phyloP scores from a whole-genome alignment of 164 flowering plant species.

The Aristolochia californica region DNA sequence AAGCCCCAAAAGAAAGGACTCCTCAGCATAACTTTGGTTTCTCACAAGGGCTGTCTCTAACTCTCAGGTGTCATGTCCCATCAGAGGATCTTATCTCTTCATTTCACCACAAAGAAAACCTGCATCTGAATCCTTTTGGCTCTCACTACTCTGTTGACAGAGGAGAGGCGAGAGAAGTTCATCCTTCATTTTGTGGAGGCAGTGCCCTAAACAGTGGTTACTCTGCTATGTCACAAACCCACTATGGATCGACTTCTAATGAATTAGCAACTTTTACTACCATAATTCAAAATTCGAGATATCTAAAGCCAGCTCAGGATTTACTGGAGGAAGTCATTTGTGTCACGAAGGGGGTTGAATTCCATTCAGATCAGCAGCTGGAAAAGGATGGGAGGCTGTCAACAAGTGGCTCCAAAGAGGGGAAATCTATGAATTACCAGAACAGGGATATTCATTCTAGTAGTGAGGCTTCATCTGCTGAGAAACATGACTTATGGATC shows the following conservation, averaged over 20 bases:
- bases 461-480: slow-evolving; percentile 22
- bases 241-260: slow-evolving; percentile 22
- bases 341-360: slow-evolving; percentile 30
- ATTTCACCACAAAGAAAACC: slow-evolving; percentile 24
- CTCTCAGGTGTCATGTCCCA: slow-evolving; percentile 51
- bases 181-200: slow-evolving; percentile 12
- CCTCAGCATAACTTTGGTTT: slow-evolving; percentile 11
- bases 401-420: slow-evolving; percentile 33
- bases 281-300: slow-evolving; percentile 37
- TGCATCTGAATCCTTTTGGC: slow-evolving; percentile 18
- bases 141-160: slow-evolving; percentile 23
- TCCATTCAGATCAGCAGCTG: slow-evolving; percentile 24
- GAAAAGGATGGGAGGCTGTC: slow-evolving; percentile 20
- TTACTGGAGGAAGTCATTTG: slow-evolving; percentile 58
- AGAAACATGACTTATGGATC: slow-evolving; percentile 34
- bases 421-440: slow-evolving; percentile 6
- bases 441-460: slow-evolving; percentile 10
- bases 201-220: slow-evolving; percentile 6
- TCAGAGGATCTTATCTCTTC: slow-evolving; percentile 29
- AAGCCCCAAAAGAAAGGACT: slow-evolving; percentile 31
- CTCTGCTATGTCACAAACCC: slow-evolving; percentile 21
- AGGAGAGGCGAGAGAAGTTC: slow-evolving; percentile 19
- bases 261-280: slow-evolving; percentile 23
- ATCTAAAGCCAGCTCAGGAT: slow-evolving; percentile 47
- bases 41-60: slow-evolving; percentile 52